phyloP scores from a whole-genome alignment of 1,139 yeast genomes.

The Nadsonia starkeyi-henricii region DNA sequence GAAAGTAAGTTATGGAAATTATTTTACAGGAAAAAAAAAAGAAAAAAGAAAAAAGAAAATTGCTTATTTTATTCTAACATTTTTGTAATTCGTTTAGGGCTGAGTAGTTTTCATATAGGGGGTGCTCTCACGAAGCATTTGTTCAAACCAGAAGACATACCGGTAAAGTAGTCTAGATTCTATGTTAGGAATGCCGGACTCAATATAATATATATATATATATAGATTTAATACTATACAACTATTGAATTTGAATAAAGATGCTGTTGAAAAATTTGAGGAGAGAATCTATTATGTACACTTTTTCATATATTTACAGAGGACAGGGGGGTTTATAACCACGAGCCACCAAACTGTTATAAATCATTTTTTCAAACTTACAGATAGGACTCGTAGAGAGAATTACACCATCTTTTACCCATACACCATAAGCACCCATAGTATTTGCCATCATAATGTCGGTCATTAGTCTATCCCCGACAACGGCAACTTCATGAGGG shows the following conservation, averaged over 20 bases:
- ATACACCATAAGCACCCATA: constrained; percentile 79
- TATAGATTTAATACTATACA: too few species aligned
- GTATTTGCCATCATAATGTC: constrained; percentile 88
- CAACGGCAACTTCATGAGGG: constrained; percentile 60
- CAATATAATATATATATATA: too few species aligned
- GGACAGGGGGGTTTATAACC: background rate
- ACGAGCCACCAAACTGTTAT: background rate
- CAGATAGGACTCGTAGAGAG: background rate
- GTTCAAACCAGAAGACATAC: background rate
- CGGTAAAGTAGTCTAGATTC: too few species aligned
- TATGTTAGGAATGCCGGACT: too few species aligned
- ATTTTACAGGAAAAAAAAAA: too few species aligned
- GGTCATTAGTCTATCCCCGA: constrained; percentile 85
- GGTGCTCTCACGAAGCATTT: background rate
- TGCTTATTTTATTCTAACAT: too few species aligned
- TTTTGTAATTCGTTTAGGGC: background rate
- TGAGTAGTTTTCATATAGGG: background rate
- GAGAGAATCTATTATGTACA: too few species aligned
- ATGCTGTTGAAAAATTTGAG: too few species aligned
- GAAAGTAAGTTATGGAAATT: constrained; percentile 2
- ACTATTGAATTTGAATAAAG: too few species aligned
- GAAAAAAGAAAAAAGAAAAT: too few species aligned
- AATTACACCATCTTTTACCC: constrained; percentile 70
- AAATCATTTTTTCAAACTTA: background rate
- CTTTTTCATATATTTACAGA: background rate